A percentile compares a stretch with the other conserved stretches of the same genome.
Conservation (phyloP, 164 flowering plant genomes). For the Vitis amurensis region DNA sequence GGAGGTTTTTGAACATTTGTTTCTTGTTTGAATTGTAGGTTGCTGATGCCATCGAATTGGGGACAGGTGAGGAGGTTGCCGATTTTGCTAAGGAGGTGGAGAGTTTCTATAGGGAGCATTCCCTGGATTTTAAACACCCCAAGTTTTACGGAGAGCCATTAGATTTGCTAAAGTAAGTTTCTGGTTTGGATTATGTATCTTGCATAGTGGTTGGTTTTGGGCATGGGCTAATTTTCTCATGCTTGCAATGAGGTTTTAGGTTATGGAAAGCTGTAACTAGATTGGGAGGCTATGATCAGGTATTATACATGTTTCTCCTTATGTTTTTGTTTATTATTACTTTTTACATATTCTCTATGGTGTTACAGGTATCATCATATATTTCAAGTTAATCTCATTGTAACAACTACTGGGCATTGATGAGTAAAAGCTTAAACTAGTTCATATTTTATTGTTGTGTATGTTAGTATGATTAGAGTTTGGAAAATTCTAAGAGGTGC, state of each 20-base stretch:
- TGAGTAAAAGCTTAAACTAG: neutral
- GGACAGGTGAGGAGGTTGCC: constrained; percentile 39
- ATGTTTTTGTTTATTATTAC: neutral
- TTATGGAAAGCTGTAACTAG: constrained; percentile 55
- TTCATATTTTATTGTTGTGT: neutral
- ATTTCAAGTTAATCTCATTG: too few species aligned
- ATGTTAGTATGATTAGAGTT: too few species aligned
- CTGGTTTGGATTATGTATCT: neutral
- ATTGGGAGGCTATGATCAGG: constrained; percentile 67
- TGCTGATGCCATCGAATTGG: constrained; percentile 36
- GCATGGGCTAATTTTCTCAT: constrained; percentile 11
- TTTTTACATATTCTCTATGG: too few species aligned
- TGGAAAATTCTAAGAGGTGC: neutral
- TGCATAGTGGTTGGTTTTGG: neutral
- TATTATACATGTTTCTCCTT: constrained; percentile 15
- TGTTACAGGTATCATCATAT: neutral
- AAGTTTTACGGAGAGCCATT: constrained; percentile 57
- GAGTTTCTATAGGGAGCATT: constrained; percentile 33
- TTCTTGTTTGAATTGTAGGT: constrained; percentile 17
- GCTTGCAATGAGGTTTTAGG: constrained; percentile 24
- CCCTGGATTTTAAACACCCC: constrained; percentile 53
- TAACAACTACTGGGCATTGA: neutral
- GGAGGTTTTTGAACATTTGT: constrained; percentile 1
- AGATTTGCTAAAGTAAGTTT: constrained; percentile 49
- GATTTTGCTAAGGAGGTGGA: constrained; percentile 49